phyloP scores from a whole-genome alignment of 306 rosid genomes.

The Mucuna pruriens region DNA sequence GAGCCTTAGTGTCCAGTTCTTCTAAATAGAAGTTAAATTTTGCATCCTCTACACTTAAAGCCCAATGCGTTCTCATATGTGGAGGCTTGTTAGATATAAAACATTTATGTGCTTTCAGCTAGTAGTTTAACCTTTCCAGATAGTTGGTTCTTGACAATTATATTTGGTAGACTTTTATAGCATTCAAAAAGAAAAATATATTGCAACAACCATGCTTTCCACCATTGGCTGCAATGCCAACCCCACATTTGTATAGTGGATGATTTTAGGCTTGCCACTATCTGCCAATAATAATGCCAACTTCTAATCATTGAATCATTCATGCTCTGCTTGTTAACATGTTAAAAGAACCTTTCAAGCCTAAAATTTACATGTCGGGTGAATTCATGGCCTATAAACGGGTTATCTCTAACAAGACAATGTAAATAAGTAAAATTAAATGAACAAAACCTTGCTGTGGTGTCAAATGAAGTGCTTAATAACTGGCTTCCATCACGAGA shows the following conservation, averaged over 20 bases:
- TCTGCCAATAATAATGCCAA: not conserved
- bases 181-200: not conserved
- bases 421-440: constrained; percentile 19
- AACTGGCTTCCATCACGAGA: constrained; percentile 99
- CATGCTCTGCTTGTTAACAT: constrained; percentile 8
- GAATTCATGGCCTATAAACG: not conserved
- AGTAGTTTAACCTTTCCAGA: not conserved
- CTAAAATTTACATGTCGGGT: not conserved
- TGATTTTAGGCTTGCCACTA: not conserved
- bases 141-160: not conserved
- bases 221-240: not conserved
- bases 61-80: not conserved
- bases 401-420: not conserved
- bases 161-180: not conserved
- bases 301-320: constrained; percentile 7
- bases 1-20: not conserved
- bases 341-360: constrained; percentile 15
- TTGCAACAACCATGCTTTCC: not conserved
- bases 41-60: not conserved
- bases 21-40: not conserved
- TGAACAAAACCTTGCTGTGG: constrained; percentile 81
- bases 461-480: constrained; percentile 94
- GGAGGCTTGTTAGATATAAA: not conserved
- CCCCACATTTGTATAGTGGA: not conserved
- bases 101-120: not conserved